Evolutionary conservation across 352 stramenopile species (phyloP), one percentile per base, ranked within the genome.

Genomic region (Peronospora destructor): DNA sequence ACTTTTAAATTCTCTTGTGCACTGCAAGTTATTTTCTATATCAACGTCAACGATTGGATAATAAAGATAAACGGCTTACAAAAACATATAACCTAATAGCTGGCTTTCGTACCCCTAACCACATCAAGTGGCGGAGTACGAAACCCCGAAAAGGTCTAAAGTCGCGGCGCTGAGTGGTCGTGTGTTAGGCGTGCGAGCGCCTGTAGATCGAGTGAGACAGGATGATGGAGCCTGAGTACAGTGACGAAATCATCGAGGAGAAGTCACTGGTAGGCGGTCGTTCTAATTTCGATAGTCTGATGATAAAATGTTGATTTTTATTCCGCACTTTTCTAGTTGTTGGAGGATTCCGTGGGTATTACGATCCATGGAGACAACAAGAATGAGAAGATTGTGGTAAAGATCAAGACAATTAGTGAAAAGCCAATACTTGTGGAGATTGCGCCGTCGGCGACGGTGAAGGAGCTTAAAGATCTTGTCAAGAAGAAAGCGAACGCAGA

Each of bases 401-500:
- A 87, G 61, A 65, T 93, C 32, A 93, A 93, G 65, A 93, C 83
- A 53, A 66, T 93, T 13, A 91, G 72, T 37, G 83, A 93, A 49
- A 93, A 91, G 68, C 80, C 83, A 28, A 66, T 93, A 35, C 66
- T 71, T 17, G 63, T 93, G 37, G 83, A 93, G 56, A 86, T 93
- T 42, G 33, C 54, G n/a, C 55, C 71, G 1, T 74, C 56, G 10
- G 76, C 77, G 14, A 73, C 56, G 2, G 71, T 93, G 7, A 80
- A 59, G 8, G 78, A 87, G 41, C 61, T 91, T 4, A 91, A 91
- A 58, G 77, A 89, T 30, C 53, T 67, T 10, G 72, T 91, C 48
- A 88, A 91, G 74, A 80, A 73, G 49, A 74, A 81, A 19, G 70
- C 68, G 17, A 79, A 73, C 43, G 83, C 79, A 8, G 78, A 91